Conservation (phyloP, 352 stramenopile species). For the Phytophthora agathidicida region DNA sequence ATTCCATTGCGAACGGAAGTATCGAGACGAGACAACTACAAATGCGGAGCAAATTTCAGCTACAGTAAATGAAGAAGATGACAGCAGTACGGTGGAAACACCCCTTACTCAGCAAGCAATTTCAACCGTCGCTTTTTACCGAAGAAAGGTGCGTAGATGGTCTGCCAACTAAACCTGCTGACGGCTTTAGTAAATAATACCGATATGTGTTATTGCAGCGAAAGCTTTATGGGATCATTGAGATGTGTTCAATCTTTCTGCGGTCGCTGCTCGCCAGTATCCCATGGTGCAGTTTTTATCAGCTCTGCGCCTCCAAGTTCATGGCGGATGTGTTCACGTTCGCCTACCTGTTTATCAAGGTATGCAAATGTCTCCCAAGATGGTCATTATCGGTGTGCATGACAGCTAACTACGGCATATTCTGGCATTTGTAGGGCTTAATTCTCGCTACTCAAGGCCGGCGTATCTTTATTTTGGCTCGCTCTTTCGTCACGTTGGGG, state of each 20-base stretch:
- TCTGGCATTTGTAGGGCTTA: constrained; percentile 44
- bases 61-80: constrained; percentile 8
- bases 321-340: constrained; percentile 80
- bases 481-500: constrained; percentile 61
- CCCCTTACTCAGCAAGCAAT: constrained; percentile 27
- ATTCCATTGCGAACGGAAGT: constrained; percentile 34
- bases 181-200: neutral
- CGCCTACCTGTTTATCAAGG: constrained; percentile 80
- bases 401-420: neutral
- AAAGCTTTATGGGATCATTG: constrained; percentile 80
- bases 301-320: constrained; percentile 73
- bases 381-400: neutral
- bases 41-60: constrained; percentile 3
- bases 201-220: constrained; percentile 34
- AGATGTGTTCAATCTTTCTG: constrained; percentile 74
- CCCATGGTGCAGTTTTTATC: constrained; percentile 84
- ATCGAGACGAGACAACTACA: constrained; percentile 3
- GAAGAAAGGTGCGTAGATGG: constrained; percentile 62
- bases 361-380: constrained; percentile 27
- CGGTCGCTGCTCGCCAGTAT: constrained; percentile 61
- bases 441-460: constrained; percentile 62
- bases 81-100: constrained; percentile 4
- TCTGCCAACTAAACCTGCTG: neutral
- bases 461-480: constrained; percentile 52
- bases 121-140: constrained; percentile 60